These are phyloP conservation scores for Cryomyces minteri DNA, from an alignment of 495 filamentous ascomycete species.

Conservation along the genomic window DNA sequence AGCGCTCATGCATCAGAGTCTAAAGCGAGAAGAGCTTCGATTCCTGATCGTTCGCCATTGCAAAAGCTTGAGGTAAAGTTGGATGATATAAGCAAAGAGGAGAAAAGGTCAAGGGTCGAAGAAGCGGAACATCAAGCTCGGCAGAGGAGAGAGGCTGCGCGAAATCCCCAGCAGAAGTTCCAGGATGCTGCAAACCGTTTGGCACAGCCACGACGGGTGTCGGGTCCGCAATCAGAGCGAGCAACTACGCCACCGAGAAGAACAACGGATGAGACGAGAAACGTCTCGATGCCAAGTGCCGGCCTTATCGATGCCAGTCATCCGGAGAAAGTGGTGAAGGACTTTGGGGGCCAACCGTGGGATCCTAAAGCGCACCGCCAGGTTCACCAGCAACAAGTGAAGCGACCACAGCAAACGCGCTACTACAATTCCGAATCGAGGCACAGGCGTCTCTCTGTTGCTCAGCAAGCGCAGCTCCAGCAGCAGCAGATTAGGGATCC, in stretches of 20 bases:
- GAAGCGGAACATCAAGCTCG: slow-evolving; percentile 51
- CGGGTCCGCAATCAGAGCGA: slow-evolving; percentile 3
- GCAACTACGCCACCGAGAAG: not conserved
- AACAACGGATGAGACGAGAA: slow-evolving; percentile 2
- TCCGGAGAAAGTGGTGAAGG: not conserved
- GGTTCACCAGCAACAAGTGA: not conserved
- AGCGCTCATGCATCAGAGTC: not conserved
- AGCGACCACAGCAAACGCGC: not conserved
- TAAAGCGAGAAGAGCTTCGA: slow-evolving; percentile 26
- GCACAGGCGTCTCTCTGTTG: no score
- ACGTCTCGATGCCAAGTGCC: slow-evolving; percentile 10
- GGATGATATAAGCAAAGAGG: slow-evolving; percentile 78
- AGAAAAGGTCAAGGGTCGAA: slow-evolving; percentile 65
- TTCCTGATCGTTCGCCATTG: slow-evolving; percentile 67
- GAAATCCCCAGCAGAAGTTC: slow-evolving; percentile 2
- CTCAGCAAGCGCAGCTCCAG: no score
- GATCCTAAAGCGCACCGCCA: not conserved
- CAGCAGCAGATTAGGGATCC: no score
- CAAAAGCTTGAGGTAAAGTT: slow-evolving; percentile 82
- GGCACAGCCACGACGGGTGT: slow-evolving; percentile 9
- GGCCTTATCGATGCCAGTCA: not conserved
- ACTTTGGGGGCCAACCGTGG: not conserved
- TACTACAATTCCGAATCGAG: not conserved
- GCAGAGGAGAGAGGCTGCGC: slow-evolving; percentile 25
- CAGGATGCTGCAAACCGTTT: slow-evolving; percentile 1